Base-by-base conservation (phyloP, 2,329 filamentous ascomycete genomes). In the Ophiostoma himal-ulmi region DNA sequence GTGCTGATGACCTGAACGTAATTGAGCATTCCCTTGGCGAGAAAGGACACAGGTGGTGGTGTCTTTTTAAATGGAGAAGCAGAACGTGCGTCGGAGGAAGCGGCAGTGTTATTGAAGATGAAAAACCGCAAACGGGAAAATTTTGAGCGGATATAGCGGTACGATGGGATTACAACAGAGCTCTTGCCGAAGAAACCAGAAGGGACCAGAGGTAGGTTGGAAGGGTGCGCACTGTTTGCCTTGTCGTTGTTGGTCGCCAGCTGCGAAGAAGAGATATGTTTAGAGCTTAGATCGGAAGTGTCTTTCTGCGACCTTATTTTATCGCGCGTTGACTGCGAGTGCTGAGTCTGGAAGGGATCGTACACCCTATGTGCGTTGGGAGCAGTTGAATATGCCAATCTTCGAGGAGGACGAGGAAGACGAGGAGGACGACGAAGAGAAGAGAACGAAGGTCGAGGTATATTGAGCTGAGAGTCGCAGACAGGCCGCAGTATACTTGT, bases 1-100 rank as follows among this genome's bases (percentile, higher is more conserved):
- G 91, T 91, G 22, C 89, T 91, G 73, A 94, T 79, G 75, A 98
- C 81, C 78, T 96, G 89, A 70, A 94, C 83, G 75, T 83, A 88
- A 77, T 85, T 90, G 75, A 89, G 85, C 94, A 97, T 97, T 5
- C 30, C 30, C n/a, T 48, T 22, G 20, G 52, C 6, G 52, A 22
- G n/a, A 26, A 8, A 22, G 57, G 57, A 34, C 11, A 26, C 14
- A 17, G n/a, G 26, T 26, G 3, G 57, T 62, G 26, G 14, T 65
- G 14, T 39, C 34, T 39, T 22, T n/a, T 62, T 7, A 11, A 20
- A 52, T 26, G 26, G 14, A 8, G 39, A 44, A 8, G 39, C 14
- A 44, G 39, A 13, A 11, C n/a, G 22, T 13, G 52, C 17, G 52
- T n/a, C 14, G 44, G n/a, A 4, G n/a, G n/a, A 13, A 62, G 57